Evolutionary conservation across 352 stramenopile species (phyloP).

Genomic region (Aphanomyces astaci): DNA sequence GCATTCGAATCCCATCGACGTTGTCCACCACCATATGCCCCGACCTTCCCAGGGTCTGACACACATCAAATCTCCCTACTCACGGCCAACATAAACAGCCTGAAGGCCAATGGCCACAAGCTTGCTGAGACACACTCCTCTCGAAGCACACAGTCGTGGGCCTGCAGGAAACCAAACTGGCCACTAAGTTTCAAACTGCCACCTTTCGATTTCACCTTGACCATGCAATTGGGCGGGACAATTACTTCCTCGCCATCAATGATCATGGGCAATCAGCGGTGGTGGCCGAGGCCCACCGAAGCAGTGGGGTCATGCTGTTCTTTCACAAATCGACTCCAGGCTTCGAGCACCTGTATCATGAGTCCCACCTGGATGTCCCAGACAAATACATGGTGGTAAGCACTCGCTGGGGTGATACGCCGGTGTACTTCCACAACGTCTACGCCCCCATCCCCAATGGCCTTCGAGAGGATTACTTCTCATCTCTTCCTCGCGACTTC

Average conservation of each 20-base stretch:
- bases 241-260: constrained; percentile 3
- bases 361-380: neutral
- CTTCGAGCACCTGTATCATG: neutral
- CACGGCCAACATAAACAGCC: constrained; percentile 1
- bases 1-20: too few species aligned
- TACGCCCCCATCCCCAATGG: neutral
- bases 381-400: constrained; percentile 1
- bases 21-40: too few species aligned
- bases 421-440: constrained; percentile 3
- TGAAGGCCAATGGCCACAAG: neutral
- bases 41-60: too few species aligned
- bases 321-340: neutral
- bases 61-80: neutral
- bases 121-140: neutral
- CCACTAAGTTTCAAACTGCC: neutral
- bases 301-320: neutral
- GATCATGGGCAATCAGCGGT: neutral
- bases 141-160: neutral
- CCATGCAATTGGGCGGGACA: neutral
- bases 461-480: neutral
- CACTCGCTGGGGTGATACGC: neutral
- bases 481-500: neutral
- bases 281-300: neutral
- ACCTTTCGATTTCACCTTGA: constrained; percentile 1
- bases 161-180: constrained; percentile 4